A percentile compares a stretch with the other conserved stretches of the same genome.
These are phyloP conservation scores for Fomitopsis pinicola DNA, from an alignment of 1,284 basidiomycete genomes.

Conservation along the genomic window DNA sequence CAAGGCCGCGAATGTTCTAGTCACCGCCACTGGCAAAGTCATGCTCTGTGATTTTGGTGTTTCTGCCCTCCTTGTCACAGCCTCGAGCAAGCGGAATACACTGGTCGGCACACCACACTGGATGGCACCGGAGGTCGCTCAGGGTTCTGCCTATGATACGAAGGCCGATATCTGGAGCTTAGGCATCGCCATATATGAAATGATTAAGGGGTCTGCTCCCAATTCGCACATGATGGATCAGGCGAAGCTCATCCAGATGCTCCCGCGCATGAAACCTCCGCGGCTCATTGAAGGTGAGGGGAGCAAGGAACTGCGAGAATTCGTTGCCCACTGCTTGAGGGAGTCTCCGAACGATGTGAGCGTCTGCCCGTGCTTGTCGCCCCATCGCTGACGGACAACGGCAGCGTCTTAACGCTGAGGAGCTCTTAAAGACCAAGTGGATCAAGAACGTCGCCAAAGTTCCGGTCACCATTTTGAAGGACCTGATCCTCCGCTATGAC, in stretches of 20 bases:
- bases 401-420: constrained; percentile 86
- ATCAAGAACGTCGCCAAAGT: constrained; percentile 77
- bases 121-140: constrained; percentile 98
- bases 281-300: constrained; percentile 75
- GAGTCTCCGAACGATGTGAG: constrained; percentile 79
- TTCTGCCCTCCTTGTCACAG: constrained; percentile 85
- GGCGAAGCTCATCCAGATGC: constrained; percentile 88
- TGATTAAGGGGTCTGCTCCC: constrained; percentile 92
- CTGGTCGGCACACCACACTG: constrained; percentile 96
- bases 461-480: constrained; percentile 72
- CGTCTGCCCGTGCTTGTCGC: constrained; percentile 8
- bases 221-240: constrained; percentile 80
- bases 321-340: constrained; percentile 81
- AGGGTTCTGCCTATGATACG: constrained; percentile 86
- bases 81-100: constrained; percentile 88
- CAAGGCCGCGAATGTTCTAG: constrained; percentile 93
- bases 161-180: constrained; percentile 98
- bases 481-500: constrained; percentile 76
- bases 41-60: constrained; percentile 98
- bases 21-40: constrained; percentile 84
- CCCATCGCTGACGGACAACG: constrained; percentile 11
- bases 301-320: constrained; percentile 85
- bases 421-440: constrained; percentile 90
- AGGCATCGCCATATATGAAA: constrained; percentile 93
- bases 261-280: constrained; percentile 85